Conservation (phyloP, 2,329 filamentous ascomycete genomes). For the Colletotrichum paranaense region DNA sequence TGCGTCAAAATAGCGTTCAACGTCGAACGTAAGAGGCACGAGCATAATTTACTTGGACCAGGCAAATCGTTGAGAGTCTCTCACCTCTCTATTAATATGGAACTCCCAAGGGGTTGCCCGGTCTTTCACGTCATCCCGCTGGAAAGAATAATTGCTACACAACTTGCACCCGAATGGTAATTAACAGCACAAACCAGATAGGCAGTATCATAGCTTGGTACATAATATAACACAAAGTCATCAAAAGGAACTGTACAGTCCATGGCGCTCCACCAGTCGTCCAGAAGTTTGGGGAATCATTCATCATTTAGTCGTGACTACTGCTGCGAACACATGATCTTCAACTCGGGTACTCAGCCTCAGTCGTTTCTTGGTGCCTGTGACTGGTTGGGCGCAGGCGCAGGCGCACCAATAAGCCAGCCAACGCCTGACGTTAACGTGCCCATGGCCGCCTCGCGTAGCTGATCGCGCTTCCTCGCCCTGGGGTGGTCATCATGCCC, state of each 20-base stretch:
- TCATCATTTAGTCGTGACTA: not conserved
- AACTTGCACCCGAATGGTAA: not conserved
- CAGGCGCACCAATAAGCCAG: conserved; percentile 74
- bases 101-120: not conserved
- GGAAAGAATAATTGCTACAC: not conserved
- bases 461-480: conserved; percentile 77
- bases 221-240: not conserved
- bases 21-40: not conserved
- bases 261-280: not conserved
- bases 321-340: not conserved
- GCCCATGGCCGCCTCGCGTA: conserved; percentile 74
- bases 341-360: not conserved
- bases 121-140: not conserved
- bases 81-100: not conserved
- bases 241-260: not conserved
- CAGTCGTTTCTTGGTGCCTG: conserved; percentile 42
- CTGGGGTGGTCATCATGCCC: conserved; percentile 46
- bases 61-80: not conserved
- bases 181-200: not conserved
- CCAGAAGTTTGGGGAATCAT: not conserved
- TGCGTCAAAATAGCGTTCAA: not conserved
- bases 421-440: conserved; percentile 75
- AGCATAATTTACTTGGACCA: not conserved
- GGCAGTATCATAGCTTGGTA: not conserved
- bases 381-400: conserved; percentile 57